A percentile compares a stretch with the other conserved stretches of the same genome.
Evolutionary conservation across 2,329 filamentous ascomycete species (phyloP).

Genomic region (Eurotiales sp.): DNA sequence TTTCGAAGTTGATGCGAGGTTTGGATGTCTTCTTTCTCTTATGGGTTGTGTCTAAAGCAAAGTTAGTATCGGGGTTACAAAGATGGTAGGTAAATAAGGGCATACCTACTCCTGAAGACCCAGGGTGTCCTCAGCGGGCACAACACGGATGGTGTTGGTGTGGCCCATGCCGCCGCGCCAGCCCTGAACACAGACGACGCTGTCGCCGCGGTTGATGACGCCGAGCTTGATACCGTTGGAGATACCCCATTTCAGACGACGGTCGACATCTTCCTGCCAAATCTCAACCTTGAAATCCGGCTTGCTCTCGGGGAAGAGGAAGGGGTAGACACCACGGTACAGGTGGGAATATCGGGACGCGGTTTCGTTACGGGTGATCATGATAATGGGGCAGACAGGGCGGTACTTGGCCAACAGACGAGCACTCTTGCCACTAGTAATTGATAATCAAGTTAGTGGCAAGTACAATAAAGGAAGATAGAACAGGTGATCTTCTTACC

Average conservation of each 20-base stretch:
- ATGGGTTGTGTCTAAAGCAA: background rate
- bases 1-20: background rate
- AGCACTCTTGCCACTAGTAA: slow-evolving; percentile 84
- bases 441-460: slow-evolving; percentile 14
- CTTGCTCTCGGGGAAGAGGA: slow-evolving; percentile 89
- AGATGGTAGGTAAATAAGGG: background rate
- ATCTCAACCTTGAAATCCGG: slow-evolving; percentile 88
- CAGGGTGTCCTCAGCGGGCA: slow-evolving; percentile 46
- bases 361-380: slow-evolving; percentile 84
- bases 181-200: slow-evolving; percentile 64
- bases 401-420: slow-evolving; percentile 97
- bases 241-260: slow-evolving; percentile 96
- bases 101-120: slow-evolving; percentile 27
- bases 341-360: slow-evolving; percentile 89
- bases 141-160: slow-evolving; percentile 60
- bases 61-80: background rate
- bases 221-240: slow-evolving; percentile 77
- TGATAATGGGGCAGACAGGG: slow-evolving; percentile 98
- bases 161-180: slow-evolving; percentile 66
- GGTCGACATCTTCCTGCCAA: slow-evolving; percentile 99
- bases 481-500: slow-evolving; percentile 42
- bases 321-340: slow-evolving; percentile 97
- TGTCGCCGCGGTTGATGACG: slow-evolving; percentile 73
- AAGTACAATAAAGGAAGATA: background rate
- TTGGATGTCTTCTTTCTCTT: background rate